Evolutionary conservation across 106 monocot species (phyloP).

Genomic region (Amphibolis antarctica): DNA sequence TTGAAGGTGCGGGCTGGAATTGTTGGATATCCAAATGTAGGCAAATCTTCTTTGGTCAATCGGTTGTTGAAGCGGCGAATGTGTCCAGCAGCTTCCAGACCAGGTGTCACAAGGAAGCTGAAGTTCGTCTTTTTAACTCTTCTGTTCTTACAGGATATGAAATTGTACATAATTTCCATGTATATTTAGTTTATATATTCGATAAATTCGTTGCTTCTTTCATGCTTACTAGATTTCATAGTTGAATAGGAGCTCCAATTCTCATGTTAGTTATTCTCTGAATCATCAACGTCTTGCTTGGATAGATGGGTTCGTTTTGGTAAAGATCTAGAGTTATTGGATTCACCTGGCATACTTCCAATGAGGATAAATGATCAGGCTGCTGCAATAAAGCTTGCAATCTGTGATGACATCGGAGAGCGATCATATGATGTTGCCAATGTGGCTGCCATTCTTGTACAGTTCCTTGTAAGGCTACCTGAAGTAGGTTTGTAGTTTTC

Average conservation of each 20-base stretch:
- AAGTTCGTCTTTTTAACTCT: conserved; percentile 33
- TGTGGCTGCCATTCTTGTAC: conserved; percentile 83
- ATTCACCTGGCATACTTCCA: conserved; percentile 94
- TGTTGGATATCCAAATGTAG: conserved; percentile 98
- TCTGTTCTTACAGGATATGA: background rate
- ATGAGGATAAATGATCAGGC: conserved; percentile 91
- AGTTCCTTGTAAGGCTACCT: conserved; percentile 57
- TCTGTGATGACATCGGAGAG: conserved; percentile 98
- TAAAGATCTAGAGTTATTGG: conserved; percentile 81
- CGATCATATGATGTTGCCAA: conserved; percentile 85
- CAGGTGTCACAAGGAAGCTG: conserved; percentile 91
- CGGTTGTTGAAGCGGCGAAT: conserved; percentile 81
- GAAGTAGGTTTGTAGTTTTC: conserved; percentile 40
- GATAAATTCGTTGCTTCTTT: no score
- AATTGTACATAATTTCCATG: no score
- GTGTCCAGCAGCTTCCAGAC: conserved; percentile 94
- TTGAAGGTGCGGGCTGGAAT: conserved; percentile 90
- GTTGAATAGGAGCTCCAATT: no score
- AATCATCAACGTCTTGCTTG: background rate
- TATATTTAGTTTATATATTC: no score
- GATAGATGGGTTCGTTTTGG: conserved; percentile 92
- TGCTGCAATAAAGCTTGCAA: conserved; percentile 89
- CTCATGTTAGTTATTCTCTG: background rate
- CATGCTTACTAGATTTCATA: no score
- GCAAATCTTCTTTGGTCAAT: conserved; percentile 94